Conservation (phyloP, 805 yeast genomes). For the Zygosaccharomyces siamensis region DNA sequence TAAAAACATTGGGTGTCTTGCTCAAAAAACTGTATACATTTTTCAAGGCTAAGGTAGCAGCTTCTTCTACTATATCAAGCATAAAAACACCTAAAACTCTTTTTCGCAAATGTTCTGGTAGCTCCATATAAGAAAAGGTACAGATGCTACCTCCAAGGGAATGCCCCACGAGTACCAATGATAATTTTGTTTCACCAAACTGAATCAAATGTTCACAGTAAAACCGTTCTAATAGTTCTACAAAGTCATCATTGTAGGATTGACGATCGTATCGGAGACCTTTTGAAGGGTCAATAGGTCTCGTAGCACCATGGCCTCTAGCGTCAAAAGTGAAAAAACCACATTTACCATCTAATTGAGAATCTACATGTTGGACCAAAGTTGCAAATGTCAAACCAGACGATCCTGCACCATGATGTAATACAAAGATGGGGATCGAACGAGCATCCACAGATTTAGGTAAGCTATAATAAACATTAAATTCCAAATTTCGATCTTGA, state of each 20-base stretch:
- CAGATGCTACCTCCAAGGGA: constrained; percentile 89
- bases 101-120: constrained; percentile 19
- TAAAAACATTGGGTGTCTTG: constrained; percentile 60
- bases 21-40: constrained; percentile 64
- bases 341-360: constrained; percentile 38
- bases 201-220: constrained; percentile 15
- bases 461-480: constrained; percentile 54
- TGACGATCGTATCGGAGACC: constrained; percentile 42
- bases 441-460: constrained; percentile 38
- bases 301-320: constrained; percentile 76
- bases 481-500: constrained; percentile 24
- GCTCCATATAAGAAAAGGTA: constrained; percentile 43
- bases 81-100: constrained; percentile 63
- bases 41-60: constrained; percentile 66
- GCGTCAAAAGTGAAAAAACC: constrained; percentile 74
- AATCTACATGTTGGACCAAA: constrained; percentile 38
- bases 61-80: constrained; percentile 92
- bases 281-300: constrained; percentile 23
- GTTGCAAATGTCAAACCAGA: constrained; percentile 71
- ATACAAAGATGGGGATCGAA: constrained; percentile 55
- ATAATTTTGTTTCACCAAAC: constrained; percentile 14
- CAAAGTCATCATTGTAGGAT: constrained; percentile 55
- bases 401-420: constrained; percentile 96
- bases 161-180: constrained; percentile 72
- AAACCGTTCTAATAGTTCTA: constrained; percentile 43